Percentiles rank a stretch among this genome's conserved stretches.
Evolutionary conservation across 805 yeast species (phyloP).

Genomic region (Zygotorulaspora danielsina): DNA sequence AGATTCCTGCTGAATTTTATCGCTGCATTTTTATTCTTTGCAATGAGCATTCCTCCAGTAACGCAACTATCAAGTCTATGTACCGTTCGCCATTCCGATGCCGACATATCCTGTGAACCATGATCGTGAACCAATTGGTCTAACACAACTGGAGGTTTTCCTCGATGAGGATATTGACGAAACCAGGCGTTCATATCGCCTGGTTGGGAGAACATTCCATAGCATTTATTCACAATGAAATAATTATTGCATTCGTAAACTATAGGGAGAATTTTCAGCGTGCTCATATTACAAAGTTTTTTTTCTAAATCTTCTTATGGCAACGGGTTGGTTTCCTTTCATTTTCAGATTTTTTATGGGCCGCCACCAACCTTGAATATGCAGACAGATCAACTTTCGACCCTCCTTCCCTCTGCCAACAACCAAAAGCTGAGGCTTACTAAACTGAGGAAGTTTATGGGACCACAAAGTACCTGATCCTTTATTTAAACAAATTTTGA

Average conservation of each 20-base stretch:
- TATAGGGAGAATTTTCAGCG: slow-evolving; percentile 10
- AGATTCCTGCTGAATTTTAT: slow-evolving; percentile 34
- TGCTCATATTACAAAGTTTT: background rate
- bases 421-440: no score
- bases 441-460: no score
- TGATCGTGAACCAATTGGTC: slow-evolving; percentile 17
- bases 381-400: background rate
- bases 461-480: no score
- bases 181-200: slow-evolving; percentile 20
- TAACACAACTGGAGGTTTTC: slow-evolving; percentile 18
- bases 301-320: background rate
- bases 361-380: slow-evolving; percentile 1
- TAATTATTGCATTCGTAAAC: slow-evolving; percentile 23
- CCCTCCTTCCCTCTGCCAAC: no score
- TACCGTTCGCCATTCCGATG: slow-evolving; percentile 28
- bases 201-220: slow-evolving; percentile 35
- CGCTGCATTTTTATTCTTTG: slow-evolving; percentile 35
- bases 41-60: slow-evolving; percentile 41
- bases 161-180: slow-evolving; percentile 9
- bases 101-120: background rate
- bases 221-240: slow-evolving; percentile 37
- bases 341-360: background rate
- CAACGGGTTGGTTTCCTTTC: no score
- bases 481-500: no score
- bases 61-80: slow-evolving; percentile 41